phyloP scores from a whole-genome alignment of 1,284 basidiomycete genomes.

The Naganishia sp. region DNA sequence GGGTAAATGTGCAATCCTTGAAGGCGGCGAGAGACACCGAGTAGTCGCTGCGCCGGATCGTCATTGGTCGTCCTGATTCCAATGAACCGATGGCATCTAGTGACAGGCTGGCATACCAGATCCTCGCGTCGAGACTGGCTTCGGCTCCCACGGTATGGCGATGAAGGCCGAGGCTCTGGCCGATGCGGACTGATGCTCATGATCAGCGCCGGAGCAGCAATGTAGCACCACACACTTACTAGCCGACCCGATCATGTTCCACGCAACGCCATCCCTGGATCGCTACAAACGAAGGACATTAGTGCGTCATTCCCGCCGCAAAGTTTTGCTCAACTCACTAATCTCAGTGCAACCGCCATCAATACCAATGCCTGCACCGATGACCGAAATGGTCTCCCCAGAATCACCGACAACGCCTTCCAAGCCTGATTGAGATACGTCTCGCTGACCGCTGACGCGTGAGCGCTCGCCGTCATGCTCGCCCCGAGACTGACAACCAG shows the following conservation, averaged over 20 bases:
- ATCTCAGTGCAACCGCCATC: slow-evolving; percentile 17
- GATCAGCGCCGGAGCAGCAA: not conserved
- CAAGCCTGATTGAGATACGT: slow-evolving; percentile 10
- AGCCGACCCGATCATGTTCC: slow-evolving; percentile 15
- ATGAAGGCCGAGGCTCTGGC: slow-evolving; percentile 17
- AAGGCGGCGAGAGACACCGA: slow-evolving; percentile 7
- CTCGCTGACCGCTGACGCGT: not conserved
- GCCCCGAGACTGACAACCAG: slow-evolving; percentile 10
- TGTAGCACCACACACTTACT: not conserved
- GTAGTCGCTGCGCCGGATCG: slow-evolving; percentile 18
- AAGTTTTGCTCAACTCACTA: slow-evolving; percentile 1
- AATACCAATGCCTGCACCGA: slow-evolving; percentile 13
- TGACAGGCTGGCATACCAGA: slow-evolving; percentile 10
- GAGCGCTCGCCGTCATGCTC: slow-evolving; percentile 5
- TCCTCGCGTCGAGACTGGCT: slow-evolving; percentile 9
- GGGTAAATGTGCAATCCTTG: slow-evolving; percentile 10
- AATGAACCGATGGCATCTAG: slow-evolving; percentile 13
- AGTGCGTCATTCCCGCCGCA: not conserved
- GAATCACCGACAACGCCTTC: slow-evolving; percentile 5
- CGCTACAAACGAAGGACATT: not conserved
- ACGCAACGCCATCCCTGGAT: slow-evolving; percentile 1
- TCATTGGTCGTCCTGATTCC: slow-evolving; percentile 13
- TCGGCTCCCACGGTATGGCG: slow-evolving; percentile 9
- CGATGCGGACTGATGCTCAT: slow-evolving; percentile 11
- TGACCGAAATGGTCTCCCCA: slow-evolving; percentile 13